Conservation (phyloP, 176 grass and related monocot species). For the Musa acuminata region DNA sequence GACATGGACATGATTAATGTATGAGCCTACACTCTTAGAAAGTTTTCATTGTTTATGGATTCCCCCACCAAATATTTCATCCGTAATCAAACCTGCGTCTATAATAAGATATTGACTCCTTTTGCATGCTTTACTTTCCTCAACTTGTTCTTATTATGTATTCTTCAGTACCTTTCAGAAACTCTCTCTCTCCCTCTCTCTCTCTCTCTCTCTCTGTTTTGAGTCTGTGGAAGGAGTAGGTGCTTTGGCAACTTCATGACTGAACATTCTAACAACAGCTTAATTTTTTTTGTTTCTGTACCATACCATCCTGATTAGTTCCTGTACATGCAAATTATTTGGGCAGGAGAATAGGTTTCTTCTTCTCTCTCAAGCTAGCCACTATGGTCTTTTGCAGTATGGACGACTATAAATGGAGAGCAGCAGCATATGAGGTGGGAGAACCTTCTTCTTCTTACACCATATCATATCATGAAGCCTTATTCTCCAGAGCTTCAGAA, state of each 20-base stretch:
- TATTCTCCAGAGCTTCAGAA: not conserved
- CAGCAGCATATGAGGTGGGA: not conserved
- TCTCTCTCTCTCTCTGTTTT: not conserved
- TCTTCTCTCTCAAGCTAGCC: not conserved
- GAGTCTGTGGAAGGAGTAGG: not conserved
- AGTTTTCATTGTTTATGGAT: too few species aligned
- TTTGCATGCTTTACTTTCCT: too few species aligned
- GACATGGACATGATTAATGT: too few species aligned
- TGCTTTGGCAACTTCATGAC: conserved; percentile 12
- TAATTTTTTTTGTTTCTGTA: not conserved
- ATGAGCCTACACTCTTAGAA: too few species aligned
- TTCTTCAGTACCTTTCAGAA: too few species aligned
- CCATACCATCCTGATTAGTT: not conserved
- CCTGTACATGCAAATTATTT: not conserved
- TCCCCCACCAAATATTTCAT: too few species aligned
- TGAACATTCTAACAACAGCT: not conserved
- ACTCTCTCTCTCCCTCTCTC: too few species aligned
- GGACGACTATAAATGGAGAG: not conserved
- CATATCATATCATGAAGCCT: not conserved
- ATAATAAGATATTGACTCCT: too few species aligned
- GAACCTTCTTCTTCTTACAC: not conserved
- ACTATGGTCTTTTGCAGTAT: not conserved
- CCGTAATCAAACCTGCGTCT: too few species aligned
- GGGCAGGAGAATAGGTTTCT: not conserved
- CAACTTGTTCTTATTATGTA: too few species aligned